Percentiles rank a stretch among this genome's conserved stretches.
Evolutionary conservation across 2,329 filamentous ascomycete species (phyloP).

Genomic region (Chaetomium sp.): DNA sequence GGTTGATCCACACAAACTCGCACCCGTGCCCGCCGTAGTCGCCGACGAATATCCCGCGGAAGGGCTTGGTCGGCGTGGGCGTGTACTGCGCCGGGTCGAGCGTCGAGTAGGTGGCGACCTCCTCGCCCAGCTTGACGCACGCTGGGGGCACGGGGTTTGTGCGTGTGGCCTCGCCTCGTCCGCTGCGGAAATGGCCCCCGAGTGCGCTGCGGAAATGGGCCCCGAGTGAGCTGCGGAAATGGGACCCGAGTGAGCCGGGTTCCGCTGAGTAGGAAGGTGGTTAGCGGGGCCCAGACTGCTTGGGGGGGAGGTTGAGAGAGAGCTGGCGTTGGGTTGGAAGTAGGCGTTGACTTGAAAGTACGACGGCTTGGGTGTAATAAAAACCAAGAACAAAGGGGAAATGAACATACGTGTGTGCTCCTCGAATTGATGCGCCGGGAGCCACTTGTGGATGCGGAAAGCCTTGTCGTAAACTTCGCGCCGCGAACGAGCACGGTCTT

Average conservation of each 20-base stretch:
- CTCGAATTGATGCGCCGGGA: slow-evolving; percentile 56
- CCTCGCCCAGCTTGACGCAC: slow-evolving; percentile 53
- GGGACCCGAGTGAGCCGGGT: background rate
- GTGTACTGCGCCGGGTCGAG: slow-evolving; percentile 76
- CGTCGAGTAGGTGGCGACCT: slow-evolving; percentile 67
- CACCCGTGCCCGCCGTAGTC: slow-evolving; percentile 87
- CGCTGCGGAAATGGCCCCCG: background rate
- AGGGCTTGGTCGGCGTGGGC: slow-evolving; percentile 77
- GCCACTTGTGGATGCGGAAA: slow-evolving; percentile 77
- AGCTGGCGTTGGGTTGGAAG: too few species aligned
- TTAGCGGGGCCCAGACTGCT: background rate
- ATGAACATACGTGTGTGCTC: background rate
- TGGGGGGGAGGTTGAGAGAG: background rate
- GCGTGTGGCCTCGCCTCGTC: background rate
- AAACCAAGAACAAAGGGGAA: too few species aligned
- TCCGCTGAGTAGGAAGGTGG: background rate
- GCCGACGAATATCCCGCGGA: slow-evolving; percentile 87
- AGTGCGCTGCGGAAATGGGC: too few species aligned
- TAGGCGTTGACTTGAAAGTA: too few species aligned
- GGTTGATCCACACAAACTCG: slow-evolving; percentile 82
- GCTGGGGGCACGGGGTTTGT: background rate
- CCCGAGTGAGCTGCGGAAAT: background rate
- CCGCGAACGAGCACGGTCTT: slow-evolving; percentile 49
- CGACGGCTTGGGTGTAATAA: background rate
- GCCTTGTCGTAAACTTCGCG: slow-evolving; percentile 66